Conservation (phyloP, 148 eudicot species). For the Polygonum aviculare region DNA sequence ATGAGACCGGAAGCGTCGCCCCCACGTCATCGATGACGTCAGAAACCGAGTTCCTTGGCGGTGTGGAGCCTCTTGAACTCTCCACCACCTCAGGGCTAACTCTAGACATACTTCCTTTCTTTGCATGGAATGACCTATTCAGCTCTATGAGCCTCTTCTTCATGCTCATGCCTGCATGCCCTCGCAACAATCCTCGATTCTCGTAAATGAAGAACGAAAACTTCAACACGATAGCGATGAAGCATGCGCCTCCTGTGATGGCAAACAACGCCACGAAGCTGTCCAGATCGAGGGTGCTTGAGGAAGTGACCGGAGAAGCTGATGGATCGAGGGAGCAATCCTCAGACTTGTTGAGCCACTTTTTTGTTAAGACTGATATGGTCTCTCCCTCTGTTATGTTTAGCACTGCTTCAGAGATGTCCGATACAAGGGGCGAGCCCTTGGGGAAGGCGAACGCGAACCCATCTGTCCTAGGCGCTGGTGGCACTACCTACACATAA, state of each 20-base stretch:
- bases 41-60: background rate
- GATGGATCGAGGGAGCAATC: constrained; percentile 12
- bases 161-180: background rate
- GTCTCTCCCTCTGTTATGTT: constrained; percentile 21
- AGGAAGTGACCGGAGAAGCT: background rate
- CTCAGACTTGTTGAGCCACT: constrained; percentile 18
- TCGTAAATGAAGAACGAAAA: background rate
- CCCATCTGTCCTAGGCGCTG: constrained; percentile 38
- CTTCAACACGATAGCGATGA: background rate
- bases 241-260: background rate
- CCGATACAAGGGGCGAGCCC: constrained; percentile 26
- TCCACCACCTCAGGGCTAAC: background rate
- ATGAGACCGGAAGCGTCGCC: background rate
- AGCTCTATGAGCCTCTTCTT: background rate
- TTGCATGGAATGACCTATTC: background rate
- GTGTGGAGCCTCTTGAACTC: background rate
- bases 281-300: background rate
- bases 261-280: background rate
- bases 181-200: background rate
- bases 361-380: constrained; percentile 15
- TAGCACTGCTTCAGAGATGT: constrained; percentile 27
- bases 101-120: background rate
- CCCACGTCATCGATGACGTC: background rate
- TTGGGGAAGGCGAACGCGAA: constrained; percentile 43
- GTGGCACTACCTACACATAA: constrained; percentile 22